phyloP scores from a whole-genome alignment of 345 rosid species.

The Euphorbia pulcherrima region DNA sequence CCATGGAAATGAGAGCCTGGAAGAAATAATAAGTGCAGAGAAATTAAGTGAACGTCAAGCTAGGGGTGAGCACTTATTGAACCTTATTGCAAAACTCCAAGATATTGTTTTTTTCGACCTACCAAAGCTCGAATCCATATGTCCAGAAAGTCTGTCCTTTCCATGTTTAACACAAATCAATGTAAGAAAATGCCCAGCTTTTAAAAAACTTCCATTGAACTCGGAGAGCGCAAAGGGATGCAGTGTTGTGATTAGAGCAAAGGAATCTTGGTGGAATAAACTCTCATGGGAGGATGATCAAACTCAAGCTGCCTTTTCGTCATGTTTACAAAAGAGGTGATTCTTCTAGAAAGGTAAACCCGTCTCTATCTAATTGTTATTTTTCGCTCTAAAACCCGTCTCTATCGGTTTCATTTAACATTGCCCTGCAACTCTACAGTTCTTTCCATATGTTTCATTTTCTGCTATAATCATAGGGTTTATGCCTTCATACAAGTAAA shows the following conservation, averaged over 20 bases:
- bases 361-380: not conserved
- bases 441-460: too few species aligned
- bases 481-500: too few species aligned
- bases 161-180: not conserved
- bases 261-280: conserved; percentile 9
- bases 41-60: not conserved
- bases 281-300: not conserved
- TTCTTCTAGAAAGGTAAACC: too few species aligned
- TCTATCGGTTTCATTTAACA: too few species aligned
- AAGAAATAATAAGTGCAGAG: conserved; percentile 1
- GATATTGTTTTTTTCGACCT: not conserved
- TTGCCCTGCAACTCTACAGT: too few species aligned
- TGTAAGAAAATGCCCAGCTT: conserved; percentile 12
- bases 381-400: too few species aligned
- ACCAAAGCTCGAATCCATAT: conserved; percentile 20
- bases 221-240: conserved; percentile 13
- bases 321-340: not conserved
- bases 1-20: not conserved
- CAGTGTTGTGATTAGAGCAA: conserved; percentile 7
- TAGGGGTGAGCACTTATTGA: not conserved
- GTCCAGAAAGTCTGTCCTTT: conserved; percentile 17
- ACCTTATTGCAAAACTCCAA: conserved; percentile 22
- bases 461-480: too few species aligned
- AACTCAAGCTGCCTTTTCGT: not conserved
- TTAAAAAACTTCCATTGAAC: conserved; percentile 26